A percentile compares a stretch with the other conserved stretches of the same genome.
Evolutionary conservation across 2,329 filamentous ascomycete genomes (phyloP).

Genomic region (Cercospora canescens): DNA sequence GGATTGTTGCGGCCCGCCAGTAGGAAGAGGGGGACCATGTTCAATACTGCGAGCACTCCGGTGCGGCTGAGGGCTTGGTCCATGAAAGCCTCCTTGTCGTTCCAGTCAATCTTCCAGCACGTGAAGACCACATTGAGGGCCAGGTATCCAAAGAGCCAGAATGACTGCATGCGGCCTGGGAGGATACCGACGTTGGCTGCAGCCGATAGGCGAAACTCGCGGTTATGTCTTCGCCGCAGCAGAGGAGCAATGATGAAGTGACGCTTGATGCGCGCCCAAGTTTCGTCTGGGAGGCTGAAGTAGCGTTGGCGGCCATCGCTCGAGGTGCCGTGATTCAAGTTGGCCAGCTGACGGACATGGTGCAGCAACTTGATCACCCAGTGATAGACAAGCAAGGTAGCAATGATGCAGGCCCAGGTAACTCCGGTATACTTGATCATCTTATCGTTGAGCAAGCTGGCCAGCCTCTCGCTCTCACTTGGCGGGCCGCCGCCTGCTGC

Average conservation of each 20-base stretch:
- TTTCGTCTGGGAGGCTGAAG: conserved; percentile 65
- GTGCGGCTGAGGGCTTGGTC: conserved; percentile 67
- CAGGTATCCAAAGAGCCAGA: conserved; percentile 51
- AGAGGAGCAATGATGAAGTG: conserved; percentile 50
- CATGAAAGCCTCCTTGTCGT: conserved; percentile 67
- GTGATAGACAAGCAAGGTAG: conserved; percentile 67
- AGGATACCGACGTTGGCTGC: conserved; percentile 52
- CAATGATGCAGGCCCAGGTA: conserved; percentile 64
- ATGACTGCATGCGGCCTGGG: conserved; percentile 49
- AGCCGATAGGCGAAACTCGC: conserved; percentile 52
- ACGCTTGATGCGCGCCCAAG: conserved; percentile 47
- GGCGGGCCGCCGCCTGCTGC: conserved; percentile 9
- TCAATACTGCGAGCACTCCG: conserved; percentile 69
- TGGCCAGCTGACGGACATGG: conserved; percentile 72
- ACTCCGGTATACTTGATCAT: conserved; percentile 37
- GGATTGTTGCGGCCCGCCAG: conserved; percentile 78
- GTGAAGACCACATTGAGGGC: conserved; percentile 50
- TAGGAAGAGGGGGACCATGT: conserved; percentile 76
- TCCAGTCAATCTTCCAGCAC: conserved; percentile 58
- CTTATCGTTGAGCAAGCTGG: conserved; percentile 29
- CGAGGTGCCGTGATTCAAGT: conserved; percentile 70
- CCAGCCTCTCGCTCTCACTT: conserved; percentile 17
- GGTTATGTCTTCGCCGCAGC: conserved; percentile 50
- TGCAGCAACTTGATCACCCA: conserved; percentile 60
- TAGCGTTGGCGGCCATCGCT: conserved; percentile 62